Base-by-base conservation (phyloP, 1,284 basidiomycete species). In the Apiotrichum porosum region DNA sequence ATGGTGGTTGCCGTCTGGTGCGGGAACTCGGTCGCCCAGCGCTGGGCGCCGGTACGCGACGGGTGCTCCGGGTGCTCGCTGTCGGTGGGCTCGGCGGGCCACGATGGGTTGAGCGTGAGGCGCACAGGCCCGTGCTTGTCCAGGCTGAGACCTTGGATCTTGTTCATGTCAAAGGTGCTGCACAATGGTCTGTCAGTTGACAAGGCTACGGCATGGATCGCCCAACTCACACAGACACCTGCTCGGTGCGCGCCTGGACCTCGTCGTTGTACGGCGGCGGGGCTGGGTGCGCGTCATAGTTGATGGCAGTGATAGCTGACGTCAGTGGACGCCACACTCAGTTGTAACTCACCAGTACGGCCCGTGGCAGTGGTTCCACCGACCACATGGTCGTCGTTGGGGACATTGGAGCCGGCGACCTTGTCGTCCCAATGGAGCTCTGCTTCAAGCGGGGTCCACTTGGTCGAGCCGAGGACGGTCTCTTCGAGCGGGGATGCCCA, bases 131-230 rank as follows among this genome's bases (percentile, higher is more conserved):
- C 86, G 62, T 82, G 79, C 31, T 73, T 71, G 2, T 71, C 51
- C 53, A 80, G 78, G 1, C 81, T 69, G 14, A 89, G 77, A 58
- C 84, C 80, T 59, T 89, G 86, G 5, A 90, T 77, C 41, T 81
- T 77, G 65, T 89, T 89, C 88, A 89, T 88, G 59, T 81, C 80
- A 66, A 87, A 85, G 75, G 70, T 66, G 28, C 56, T 54, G 51
- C 8, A 28, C 26, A 28, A 12, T 6, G n/a, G n/a, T n/a, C 9
- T 37, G 45, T 33, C 30, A 49, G 55, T 44, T 39, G 32, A 5
- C 17, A 10, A 1, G n/a, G 26, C 8, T 12, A 8, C 3, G 21
- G 9, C 38, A 33, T n/a, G n/a, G n/a, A 79, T 49, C 13, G 44
- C n/a, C 18, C 28, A 5, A 77, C 83, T 61, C 61, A 86, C 84